Base-by-base conservation (phyloP, 345 rosid genomes). In the Limnanthes douglasii region DNA sequence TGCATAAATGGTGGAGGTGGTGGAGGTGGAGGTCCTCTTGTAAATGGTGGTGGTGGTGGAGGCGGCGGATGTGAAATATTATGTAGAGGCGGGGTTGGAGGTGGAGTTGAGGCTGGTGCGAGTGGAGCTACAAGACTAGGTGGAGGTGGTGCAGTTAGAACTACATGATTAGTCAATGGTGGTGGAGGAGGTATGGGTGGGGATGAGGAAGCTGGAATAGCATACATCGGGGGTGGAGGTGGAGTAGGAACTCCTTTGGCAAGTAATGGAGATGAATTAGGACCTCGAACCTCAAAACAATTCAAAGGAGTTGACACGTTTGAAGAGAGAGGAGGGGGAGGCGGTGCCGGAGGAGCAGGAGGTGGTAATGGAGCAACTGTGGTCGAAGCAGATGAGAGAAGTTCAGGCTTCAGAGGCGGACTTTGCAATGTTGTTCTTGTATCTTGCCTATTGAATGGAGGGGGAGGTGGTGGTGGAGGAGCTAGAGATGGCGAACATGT, bases 401-500 rank as follows among this genome's bases (percentile, higher is more conserved):
- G 51, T 36, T 15, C 50, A 42, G 34, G 45, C 7, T 56, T 39
- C 10, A 23, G 43, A 18, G 37, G 11, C 15, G 34, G 48, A 24
- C 51, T 35, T n/a, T 38, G 70, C 50, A 61, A 40, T 26, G 41
- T 43, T 24, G 29, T 46, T 41, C 40, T 62, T 53, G 13, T 37
- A 46, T 54, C 60, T 39, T 36, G 65, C 45, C 54, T 51, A 43
- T 22, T 48, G 18, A 37, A 53, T 39, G 48, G 19, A 35, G 37
- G 37, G 13, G 65, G 69, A 34, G 76, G 67, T 9, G 68, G 77
- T 1, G 65, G 71, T 3, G 51, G 41, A 2, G 43, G 60, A 18
- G 45, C 50, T 15, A 45, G 20, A 15, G 57, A 24, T 11, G 62
- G 21, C 18, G 61, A 56, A 42, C 28, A 18, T 42, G 14, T 15